Conservation (phyloP, 2,329 filamentous ascomycete genomes). For the Westerdykella sp. region DNA sequence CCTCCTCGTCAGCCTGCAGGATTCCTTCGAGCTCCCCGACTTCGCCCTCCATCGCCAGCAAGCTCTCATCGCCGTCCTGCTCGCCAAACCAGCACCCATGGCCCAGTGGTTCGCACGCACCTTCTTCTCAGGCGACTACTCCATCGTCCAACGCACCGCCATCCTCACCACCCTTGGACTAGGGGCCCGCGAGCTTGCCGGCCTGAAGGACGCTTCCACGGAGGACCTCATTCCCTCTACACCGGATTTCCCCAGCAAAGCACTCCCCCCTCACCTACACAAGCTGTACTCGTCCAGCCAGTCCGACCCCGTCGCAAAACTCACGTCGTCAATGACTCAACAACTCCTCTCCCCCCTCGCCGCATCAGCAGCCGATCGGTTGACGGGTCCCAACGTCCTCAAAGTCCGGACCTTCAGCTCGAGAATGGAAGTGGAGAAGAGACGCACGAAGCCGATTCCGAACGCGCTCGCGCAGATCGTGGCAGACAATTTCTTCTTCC, state of each 20-base stretch:
- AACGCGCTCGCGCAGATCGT: slow-evolving; percentile 77
- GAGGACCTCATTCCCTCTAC: slow-evolving; percentile 36
- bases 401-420: slow-evolving; percentile 88
- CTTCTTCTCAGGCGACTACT: slow-evolving; percentile 90
- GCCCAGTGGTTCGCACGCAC: slow-evolving; percentile 77
- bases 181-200: slow-evolving; percentile 75
- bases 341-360: slow-evolving; percentile 76
- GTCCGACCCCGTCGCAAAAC: slow-evolving; percentile 57
- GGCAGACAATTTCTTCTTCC: slow-evolving; percentile 74
- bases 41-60: slow-evolving; percentile 73
- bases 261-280: slow-evolving; percentile 67
- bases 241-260: slow-evolving; percentile 69
- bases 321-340: slow-evolving; percentile 62
- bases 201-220: slow-evolving; percentile 56
- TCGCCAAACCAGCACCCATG: slow-evolving; percentile 70
- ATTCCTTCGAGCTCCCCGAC: slow-evolving; percentile 68
- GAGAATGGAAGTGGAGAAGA: slow-evolving; percentile 60
- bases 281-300: slow-evolving; percentile 54
- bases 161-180: slow-evolving; percentile 78
- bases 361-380: slow-evolving; percentile 69
- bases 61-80: slow-evolving; percentile 72
- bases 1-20: slow-evolving; percentile 70
- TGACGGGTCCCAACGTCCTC: slow-evolving; percentile 72
- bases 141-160: slow-evolving; percentile 72
- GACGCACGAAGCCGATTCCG: slow-evolving; percentile 55